phyloP scores from a whole-genome alignment of 106 monocot genomes.

The Platanthera guangdongensis region DNA sequence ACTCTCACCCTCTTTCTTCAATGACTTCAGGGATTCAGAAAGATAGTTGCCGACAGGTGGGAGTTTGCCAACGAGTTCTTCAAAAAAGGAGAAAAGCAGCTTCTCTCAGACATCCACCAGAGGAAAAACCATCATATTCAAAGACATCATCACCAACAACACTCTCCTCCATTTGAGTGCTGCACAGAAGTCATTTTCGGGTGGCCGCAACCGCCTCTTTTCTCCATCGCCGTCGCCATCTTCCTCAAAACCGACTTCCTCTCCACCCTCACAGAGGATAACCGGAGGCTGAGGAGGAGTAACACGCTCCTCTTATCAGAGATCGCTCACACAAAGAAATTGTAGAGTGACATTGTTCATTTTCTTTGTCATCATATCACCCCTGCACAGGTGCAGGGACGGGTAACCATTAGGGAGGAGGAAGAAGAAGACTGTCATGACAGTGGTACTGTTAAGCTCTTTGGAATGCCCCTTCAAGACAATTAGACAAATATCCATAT shows the following conservation, averaged over 20 bases:
- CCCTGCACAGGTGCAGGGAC: conserved; percentile 3
- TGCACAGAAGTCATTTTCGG: not conserved
- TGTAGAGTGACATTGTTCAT: conserved; percentile 59
- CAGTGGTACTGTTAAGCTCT: not conserved
- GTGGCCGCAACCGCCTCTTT: conserved; percentile 4
- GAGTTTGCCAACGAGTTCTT: conserved; percentile 94
- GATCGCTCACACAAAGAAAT: conserved; percentile 59
- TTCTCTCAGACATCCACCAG: conserved; percentile 69
- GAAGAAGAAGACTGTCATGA: not conserved
- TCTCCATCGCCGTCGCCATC: not conserved
- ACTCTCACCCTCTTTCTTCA: not conserved
- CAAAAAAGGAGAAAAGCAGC: conserved; percentile 67
- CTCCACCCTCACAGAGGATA: conserved; percentile 46
- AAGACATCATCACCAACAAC: conserved; percentile 6
- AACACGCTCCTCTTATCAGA: conserved; percentile 52
- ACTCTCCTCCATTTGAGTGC: not conserved
- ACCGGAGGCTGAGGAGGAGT: conserved; percentile 48
- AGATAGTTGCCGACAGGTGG: conserved; percentile 87
- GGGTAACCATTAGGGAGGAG: not conserved
- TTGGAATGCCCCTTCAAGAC: conserved; percentile 18
- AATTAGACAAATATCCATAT: too few species aligned
- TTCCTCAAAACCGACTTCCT: conserved; percentile 12
- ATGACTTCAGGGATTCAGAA: conserved; percentile 71
- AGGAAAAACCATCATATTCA: conserved; percentile 34
- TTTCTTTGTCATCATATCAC: conserved; percentile 49